phyloP scores from a whole-genome alignment of 148 eudicot species.

The Rhododendron mucronatum region DNA sequence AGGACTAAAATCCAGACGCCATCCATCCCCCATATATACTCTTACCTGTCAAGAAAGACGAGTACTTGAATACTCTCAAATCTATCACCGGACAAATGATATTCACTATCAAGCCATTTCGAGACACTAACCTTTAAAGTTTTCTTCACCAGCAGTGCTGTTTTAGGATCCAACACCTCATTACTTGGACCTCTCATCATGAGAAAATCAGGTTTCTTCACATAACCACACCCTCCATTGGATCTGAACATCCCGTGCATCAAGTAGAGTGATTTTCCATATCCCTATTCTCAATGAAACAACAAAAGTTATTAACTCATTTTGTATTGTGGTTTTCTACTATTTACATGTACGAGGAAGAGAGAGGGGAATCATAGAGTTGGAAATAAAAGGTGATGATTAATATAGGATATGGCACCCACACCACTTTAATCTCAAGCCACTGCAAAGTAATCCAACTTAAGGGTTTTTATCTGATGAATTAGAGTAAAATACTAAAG shows the following conservation, averaged over 20 bases:
- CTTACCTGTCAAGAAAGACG: constrained; percentile 37
- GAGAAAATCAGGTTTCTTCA: constrained; percentile 72
- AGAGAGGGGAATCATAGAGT: not conserved
- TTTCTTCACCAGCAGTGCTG: constrained; percentile 36
- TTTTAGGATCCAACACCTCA: constrained; percentile 65
- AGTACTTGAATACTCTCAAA: not conserved
- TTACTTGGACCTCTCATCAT: constrained; percentile 37
- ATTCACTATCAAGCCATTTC: constrained; percentile 2
- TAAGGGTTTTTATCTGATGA: not conserved
- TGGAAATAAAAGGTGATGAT: not conserved
- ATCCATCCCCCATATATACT: constrained; percentile 79
- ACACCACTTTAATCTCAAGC: not conserved
- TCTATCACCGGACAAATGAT: not conserved
- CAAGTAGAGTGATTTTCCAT: constrained; percentile 68
- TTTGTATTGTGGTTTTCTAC: not conserved
- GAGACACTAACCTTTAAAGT: constrained; percentile 45
- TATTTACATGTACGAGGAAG: not conserved
- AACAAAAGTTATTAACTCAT: not conserved
- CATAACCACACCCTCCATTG: constrained; percentile 82
- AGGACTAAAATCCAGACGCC: constrained; percentile 71
- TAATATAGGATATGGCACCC: not conserved
- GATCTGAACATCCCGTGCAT: constrained; percentile 85
- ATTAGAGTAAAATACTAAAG: not conserved
- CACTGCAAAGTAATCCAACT: not conserved
- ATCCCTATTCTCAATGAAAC: constrained; percentile 40